These are phyloP conservation scores for Pyrenochaeta sp. DNA, from an alignment of 2,329 filamentous ascomycete genomes.

Conservation along the genomic window DNA sequence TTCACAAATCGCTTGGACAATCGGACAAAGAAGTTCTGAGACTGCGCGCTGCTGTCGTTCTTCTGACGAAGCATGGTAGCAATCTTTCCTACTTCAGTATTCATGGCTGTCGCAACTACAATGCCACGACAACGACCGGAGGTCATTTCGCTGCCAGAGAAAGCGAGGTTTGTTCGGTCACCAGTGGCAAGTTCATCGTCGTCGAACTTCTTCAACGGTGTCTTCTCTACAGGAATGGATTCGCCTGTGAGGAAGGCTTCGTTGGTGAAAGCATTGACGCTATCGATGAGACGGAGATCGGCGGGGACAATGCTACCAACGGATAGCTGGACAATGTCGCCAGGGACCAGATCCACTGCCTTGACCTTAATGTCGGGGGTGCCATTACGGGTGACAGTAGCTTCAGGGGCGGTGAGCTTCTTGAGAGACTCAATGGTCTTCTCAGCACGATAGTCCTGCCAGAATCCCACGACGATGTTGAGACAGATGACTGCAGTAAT, in stretches of 20 bases:
- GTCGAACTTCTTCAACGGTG: slow-evolving; percentile 62
- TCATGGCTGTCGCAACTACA: slow-evolving; percentile 75
- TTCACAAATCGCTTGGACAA: slow-evolving; percentile 42
- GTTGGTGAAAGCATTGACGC: slow-evolving; percentile 79
- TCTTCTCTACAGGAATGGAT: slow-evolving; percentile 74
- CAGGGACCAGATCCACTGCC: slow-evolving; percentile 49
- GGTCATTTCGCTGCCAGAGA: slow-evolving; percentile 76
- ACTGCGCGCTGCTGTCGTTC: slow-evolving; percentile 59
- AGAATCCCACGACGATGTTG: slow-evolving; percentile 70
- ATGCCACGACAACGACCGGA: slow-evolving; percentile 74
- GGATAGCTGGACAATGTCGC: slow-evolving; percentile 50
- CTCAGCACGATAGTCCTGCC: slow-evolving; percentile 61
- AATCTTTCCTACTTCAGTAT: slow-evolving; percentile 78
- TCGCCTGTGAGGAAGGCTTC: slow-evolving; percentile 79
- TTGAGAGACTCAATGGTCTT: slow-evolving; percentile 53
- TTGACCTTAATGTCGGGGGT: slow-evolving; percentile 45
- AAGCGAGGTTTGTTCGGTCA: slow-evolving; percentile 75
- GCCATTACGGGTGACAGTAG: slow-evolving; percentile 49
- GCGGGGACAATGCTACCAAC: slow-evolving; percentile 72
- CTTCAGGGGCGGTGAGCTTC: slow-evolving; percentile 50
- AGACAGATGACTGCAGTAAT: slow-evolving; percentile 71
- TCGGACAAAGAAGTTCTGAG: slow-evolving; percentile 56
- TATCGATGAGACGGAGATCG: slow-evolving; percentile 69
- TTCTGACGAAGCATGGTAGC: slow-evolving; percentile 72
- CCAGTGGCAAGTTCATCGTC: slow-evolving; percentile 63